These are phyloP conservation scores for Geum urbanum DNA, from an alignment of 306 rosid genomes.

Conservation along the genomic window DNA sequence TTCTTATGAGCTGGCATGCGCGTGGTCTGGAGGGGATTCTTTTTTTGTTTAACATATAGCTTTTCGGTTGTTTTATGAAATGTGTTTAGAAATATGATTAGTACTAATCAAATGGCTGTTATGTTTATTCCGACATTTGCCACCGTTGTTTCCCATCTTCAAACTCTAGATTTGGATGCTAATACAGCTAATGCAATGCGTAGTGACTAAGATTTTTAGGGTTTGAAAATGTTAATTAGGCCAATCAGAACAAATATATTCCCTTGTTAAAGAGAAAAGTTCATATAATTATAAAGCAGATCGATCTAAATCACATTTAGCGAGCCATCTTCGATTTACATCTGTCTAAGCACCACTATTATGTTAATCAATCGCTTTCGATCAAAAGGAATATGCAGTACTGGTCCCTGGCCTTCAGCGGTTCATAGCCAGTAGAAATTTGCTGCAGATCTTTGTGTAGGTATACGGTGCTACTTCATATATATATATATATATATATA, in stretches of 20 bases:
- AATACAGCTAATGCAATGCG: slow-evolving; percentile 23
- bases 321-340: slow-evolving; percentile 22
- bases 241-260: slow-evolving; percentile 43
- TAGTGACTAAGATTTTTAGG: slow-evolving; percentile 33
- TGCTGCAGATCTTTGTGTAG: neutral
- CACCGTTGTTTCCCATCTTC: slow-evolving; percentile 74
- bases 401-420: slow-evolving; percentile 12
- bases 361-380: neutral
- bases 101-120: slow-evolving; percentile 60
- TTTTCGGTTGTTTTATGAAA: slow-evolving; percentile 49
- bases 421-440: neutral
- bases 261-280: slow-evolving; percentile 26
- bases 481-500: too few species aligned
- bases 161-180: slow-evolving; percentile 40
- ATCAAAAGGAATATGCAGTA: slow-evolving; percentile 14
- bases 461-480: neutral
- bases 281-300: neutral
- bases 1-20: slow-evolving; percentile 46
- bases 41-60: slow-evolving; percentile 21
- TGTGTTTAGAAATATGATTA: slow-evolving; percentile 16
- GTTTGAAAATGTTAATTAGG: slow-evolving; percentile 1
- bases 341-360: slow-evolving; percentile 11
- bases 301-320: slow-evolving; percentile 9
- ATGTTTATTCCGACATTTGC: slow-evolving; percentile 77
- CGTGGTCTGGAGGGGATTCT: slow-evolving; percentile 57